Base-by-base conservation (phyloP, 2,329 filamentous ascomycete species). In the Mycosphaerella sp. region DNA sequence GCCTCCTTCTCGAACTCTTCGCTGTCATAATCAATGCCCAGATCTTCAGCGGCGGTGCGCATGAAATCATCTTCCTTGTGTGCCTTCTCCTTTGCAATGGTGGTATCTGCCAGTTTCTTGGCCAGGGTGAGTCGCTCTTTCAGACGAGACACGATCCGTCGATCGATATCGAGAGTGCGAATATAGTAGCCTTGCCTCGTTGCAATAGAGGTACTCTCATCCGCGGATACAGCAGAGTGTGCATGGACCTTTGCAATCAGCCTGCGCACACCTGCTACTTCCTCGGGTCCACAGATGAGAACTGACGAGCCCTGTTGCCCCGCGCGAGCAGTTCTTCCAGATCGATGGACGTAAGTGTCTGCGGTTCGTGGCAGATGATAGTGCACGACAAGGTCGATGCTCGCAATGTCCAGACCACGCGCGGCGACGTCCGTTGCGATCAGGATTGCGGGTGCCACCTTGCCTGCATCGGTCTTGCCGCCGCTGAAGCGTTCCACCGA, bases 361-460 rank as follows among this genome's bases (percentile, higher is more conserved):
- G 93, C 93, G 1, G 89, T 78, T 51, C 90, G 86, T 1, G 93
- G 93, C 0, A 96, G 84, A 69, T 98, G 91, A 72, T 98, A 98
- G 71, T 98, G 93, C 14, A 98, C 74, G 13, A 98, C 86, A 12
- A 95, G 78, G 61, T 96, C 86, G 41, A 97, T 89, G 30, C 84
- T 82, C 41, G 87, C 85, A 61, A 98, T 96, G 68, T 98, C 93
- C 42, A 98, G 82, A 70, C 93, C 93, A 55, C 91, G 84, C 4
- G 91, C 89, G 2, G 91, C 91, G 21, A 96, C 90, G 66, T 97
- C 91, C 0, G 93, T 97, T 3, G 93, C 89, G 14, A 98, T 79
- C 2, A 97, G 80, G 41, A 97, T 86, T 9, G 57, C 70, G 27
- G 40, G 57, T 45, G 14, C 42, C 17, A 75, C 71, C 41, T 79